Conservation (phyloP, 805 yeast species). For the Spathaspora sp. region DNA sequence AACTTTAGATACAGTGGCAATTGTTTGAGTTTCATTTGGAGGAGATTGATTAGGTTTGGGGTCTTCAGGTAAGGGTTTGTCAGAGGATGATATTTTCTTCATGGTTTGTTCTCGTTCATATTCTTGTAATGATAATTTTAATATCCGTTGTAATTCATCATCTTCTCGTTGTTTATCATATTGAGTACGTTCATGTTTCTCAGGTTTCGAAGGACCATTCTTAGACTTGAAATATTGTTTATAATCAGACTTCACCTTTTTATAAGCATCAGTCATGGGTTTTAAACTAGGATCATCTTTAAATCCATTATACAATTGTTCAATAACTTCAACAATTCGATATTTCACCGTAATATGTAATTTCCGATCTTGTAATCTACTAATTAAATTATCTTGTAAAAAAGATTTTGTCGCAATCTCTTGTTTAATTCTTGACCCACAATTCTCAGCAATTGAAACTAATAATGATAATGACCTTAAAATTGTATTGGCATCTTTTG, state of each 20-base stretch:
- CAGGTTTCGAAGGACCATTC: slow-evolving; percentile 54
- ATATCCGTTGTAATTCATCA: slow-evolving; percentile 71
- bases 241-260: slow-evolving; percentile 39
- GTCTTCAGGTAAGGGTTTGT: slow-evolving; percentile 29
- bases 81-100: slow-evolving; percentile 20
- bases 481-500: slow-evolving; percentile 38
- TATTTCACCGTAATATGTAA: slow-evolving; percentile 68
- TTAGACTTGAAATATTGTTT: slow-evolving; percentile 24
- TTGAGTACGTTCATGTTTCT: slow-evolving; percentile 45
- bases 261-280: slow-evolving; percentile 62
- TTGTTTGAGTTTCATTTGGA: slow-evolving; percentile 24
- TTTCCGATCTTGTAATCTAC: slow-evolving; percentile 47
- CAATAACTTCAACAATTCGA: slow-evolving; percentile 62
- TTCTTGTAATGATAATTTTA: slow-evolving; percentile 70
- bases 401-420: slow-evolving; percentile 39
- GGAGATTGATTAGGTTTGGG: slow-evolving; percentile 10
- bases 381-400: slow-evolving; percentile 28
- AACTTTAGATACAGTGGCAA: slow-evolving; percentile 58
- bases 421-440: slow-evolving; percentile 43
- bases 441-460: slow-evolving; percentile 40
- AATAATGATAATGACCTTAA: slow-evolving; percentile 34
- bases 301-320: slow-evolving; percentile 64
- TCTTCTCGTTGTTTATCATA: slow-evolving; percentile 62
- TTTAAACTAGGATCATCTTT: slow-evolving; percentile 71
- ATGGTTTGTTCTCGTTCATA: slow-evolving; percentile 38